Evolutionary conservation across 176 grass and related monocot genomes (phyloP), one percentile per base, ranked within the genome.

Genomic region (Pontederia paniculata): DNA sequence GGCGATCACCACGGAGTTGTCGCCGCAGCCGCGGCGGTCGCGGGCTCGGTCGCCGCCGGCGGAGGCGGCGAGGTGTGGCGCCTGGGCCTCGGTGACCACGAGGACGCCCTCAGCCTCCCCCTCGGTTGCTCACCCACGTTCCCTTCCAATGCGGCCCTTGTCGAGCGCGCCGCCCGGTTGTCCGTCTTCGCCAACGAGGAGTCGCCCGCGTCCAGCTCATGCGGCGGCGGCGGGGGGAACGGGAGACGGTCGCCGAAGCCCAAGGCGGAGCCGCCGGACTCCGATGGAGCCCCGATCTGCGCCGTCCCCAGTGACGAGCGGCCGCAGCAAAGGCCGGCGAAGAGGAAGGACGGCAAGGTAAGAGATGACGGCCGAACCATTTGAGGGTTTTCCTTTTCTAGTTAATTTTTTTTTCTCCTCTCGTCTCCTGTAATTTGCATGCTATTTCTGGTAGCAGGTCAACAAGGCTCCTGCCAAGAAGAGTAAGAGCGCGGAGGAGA

Each of bases 241-340:
- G n/a, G 25, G 25, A 1, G 12, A 12, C 18, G 18, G 19, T 31
- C 25, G 12, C 43, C 18, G 18, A 17, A 20, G 60, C 60, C 47
- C 11, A 62, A 62, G 19, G 44, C 21, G 17, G 60, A 62, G 37
- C 48, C 16, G 12, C 47, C 12, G 11, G 46, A 49, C 47, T 5
- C 57, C 17, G 57, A 17, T 11, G 46, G 41, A 4, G 18, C 43
- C 4, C 17, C 80, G 73, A 73, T 82, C 16, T 55, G 71, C 22
- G 76, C 57, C 2, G 1, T 31, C 25, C 25, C 25, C 25, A 5
- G 25, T 5, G 25, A 5, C 1, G 25, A 31, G 25, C 1, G 25
- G 25, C 25, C 25, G 25, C 25, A 31, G 25, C 48, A 22, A 45
- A 43, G 12, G 17, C 23, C 28, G 77, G 63, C 77, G 77, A 43